A percentile compares a stretch with the other conserved stretches of the same genome.
Conservation (phyloP, 305 asterid genomes). For the Rubia balearica region DNA sequence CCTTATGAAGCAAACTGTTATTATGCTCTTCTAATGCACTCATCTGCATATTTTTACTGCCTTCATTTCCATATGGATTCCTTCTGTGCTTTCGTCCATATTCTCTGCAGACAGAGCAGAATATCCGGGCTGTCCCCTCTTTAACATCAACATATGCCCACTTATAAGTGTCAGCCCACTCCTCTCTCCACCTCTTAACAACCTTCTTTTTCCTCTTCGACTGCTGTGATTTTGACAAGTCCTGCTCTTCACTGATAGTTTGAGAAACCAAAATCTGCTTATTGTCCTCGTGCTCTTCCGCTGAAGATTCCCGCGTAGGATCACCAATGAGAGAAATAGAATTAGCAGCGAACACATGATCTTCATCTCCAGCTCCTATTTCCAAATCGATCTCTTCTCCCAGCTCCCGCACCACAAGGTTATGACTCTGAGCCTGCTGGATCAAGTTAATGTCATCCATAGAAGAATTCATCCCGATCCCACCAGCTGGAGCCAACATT, state of each 20-base stretch:
- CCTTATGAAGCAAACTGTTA: constrained; percentile 97
- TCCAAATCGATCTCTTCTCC: constrained; percentile 96
- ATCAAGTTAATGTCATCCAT: constrained; percentile 95
- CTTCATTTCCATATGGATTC: constrained; percentile 98
- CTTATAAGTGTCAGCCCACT: constrained; percentile 99
- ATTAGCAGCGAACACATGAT: constrained; percentile 61
- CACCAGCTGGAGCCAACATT: constrained; percentile 79
- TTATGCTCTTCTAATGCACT: constrained; percentile 98
- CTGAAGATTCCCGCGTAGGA: constrained; percentile 70
- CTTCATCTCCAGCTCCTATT: constrained; percentile 88
- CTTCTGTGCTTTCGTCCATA: constrained; percentile 98
- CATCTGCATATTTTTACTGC: constrained; percentile 99
- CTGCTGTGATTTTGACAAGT: constrained; percentile 55
- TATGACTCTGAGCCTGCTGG: constrained; percentile 94
- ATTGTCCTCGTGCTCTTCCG: constrained; percentile 63
- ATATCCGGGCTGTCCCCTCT: constrained; percentile 93
- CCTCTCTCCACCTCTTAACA: constrained; percentile 98
- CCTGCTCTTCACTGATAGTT: constrained; percentile 57
- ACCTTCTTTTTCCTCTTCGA: constrained; percentile 94
- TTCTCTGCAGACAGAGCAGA: constrained; percentile 95
- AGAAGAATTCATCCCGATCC: constrained; percentile 71
- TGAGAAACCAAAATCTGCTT: constrained; percentile 66
- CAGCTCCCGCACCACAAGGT: constrained; percentile 73
- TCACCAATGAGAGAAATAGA: constrained; percentile 55
- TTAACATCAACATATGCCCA: constrained; percentile 97